Percentiles rank a stretch among this genome's conserved stretches.
Evolutionary conservation across 2,329 filamentous ascomycete species (phyloP).

Genomic region (Hymenoscyphus scutula): DNA sequence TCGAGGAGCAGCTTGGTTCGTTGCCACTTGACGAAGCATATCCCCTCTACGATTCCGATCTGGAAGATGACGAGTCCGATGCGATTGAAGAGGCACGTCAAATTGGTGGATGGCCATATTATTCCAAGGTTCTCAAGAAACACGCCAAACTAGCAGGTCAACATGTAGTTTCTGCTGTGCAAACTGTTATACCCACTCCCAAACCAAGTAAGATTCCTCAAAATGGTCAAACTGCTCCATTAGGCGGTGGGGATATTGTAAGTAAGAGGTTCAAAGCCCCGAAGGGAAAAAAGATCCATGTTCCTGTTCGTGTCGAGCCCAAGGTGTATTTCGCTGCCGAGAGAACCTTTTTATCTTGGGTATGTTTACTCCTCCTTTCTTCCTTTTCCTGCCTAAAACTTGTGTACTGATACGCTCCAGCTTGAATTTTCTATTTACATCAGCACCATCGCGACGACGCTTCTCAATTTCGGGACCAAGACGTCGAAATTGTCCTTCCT

Average conservation of each 20-base stretch:
- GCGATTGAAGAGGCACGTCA: constrained; percentile 74
- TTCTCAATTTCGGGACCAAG: constrained; percentile 74
- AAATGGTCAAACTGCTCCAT: constrained; percentile 52
- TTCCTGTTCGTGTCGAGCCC: constrained; percentile 91
- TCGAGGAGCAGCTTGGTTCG: constrained; percentile 78
- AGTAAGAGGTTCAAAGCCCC: constrained; percentile 67
- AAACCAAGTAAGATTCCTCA: constrained; percentile 46
- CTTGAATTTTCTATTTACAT: constrained; percentile 97
- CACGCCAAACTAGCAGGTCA: constrained; percentile 26
- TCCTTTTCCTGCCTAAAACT: background rate
- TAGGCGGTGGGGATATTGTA: constrained; percentile 55
- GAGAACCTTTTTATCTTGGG: constrained; percentile 92
- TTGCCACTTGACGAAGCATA: constrained; percentile 65
- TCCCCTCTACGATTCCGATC: constrained; percentile 86
- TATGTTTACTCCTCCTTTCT: constrained; percentile 42
- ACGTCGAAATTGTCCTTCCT: constrained; percentile 59
- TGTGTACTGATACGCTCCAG: constrained; percentile 45
- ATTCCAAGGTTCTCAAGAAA: constrained; percentile 54
- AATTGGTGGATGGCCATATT: constrained; percentile 75
- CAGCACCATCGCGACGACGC: constrained; percentile 77
- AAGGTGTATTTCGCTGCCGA: constrained; percentile 98
- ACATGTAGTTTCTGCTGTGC: constrained; percentile 18
- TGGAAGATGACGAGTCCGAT: constrained; percentile 74
- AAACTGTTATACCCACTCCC: constrained; percentile 21
- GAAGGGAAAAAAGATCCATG: constrained; percentile 87